Base-by-base conservation (phyloP, 208 protist genomes). In the Trypanosoma scelopori region DNA sequence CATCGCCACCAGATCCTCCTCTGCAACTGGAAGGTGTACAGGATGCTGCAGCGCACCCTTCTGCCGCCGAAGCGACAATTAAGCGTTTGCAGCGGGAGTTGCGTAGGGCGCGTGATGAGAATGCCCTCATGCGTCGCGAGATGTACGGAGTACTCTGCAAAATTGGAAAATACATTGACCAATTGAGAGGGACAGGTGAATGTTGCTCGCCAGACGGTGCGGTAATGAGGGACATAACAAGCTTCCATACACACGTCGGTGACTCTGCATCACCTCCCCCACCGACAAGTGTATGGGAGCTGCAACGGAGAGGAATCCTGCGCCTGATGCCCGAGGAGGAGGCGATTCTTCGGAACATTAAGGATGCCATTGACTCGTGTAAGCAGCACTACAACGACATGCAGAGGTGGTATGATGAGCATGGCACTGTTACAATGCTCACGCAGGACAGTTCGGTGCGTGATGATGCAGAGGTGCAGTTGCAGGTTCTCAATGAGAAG, bases 81-180 rank as follows among this genome's bases (percentile, higher is more conserved):
- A 15, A 57, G 22, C 9, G 1, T 28, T 25, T 67, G 13, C 48
- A 16, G 23, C 30, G 50, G 1, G 61, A 56, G 22, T 43, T 67
- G 35, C 37, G 50, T 25, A 6, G 16, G 0, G 61, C 61, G 16
- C 47, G 50, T 5, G 22, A 58, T 3, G 61, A 58, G 16, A 57
- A 57, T 46, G 49, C 30, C 5, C 37, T 43, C 15, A 4, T 67
- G 15, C 48, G 61, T 2, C 30, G 50, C 5, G 61, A 67, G 7
- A 67, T 67, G 61, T 58, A 58, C 25, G 51, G n/a, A 16, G 23
- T 25, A 16, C 41, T 67, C 5, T 18, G 25, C 1, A 30, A 18
- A 12, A 57, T 67, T 30, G 49, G 50, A 15, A n/a, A 25, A 5
- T 55, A 46, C 39, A 27, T 67, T 28, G 32, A 49, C 18, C 1